A percentile compares a stretch with the other conserved stretches of the same genome.
phyloP scores from a whole-genome alignment of 352 stramenopile species.

The Pythium aphanidermatum region DNA sequence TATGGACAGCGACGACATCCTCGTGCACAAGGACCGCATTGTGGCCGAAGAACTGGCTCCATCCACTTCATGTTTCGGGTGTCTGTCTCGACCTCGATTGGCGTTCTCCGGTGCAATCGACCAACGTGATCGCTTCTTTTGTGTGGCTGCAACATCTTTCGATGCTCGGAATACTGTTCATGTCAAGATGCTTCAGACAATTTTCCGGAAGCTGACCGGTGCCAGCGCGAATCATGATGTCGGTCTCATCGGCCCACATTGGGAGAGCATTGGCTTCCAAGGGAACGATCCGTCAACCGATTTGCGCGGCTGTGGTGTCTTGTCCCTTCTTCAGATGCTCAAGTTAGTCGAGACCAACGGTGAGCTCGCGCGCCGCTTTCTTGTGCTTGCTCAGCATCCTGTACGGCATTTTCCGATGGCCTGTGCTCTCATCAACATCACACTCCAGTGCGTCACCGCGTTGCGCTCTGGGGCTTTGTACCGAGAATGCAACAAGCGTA shows the following conservation, averaged over 20 bases:
- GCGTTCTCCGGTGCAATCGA: conserved; percentile 45
- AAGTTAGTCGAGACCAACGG: conserved; percentile 62
- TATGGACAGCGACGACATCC: conserved; percentile 15
- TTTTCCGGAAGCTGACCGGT: conserved; percentile 45
- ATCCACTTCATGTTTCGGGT: conserved; percentile 48
- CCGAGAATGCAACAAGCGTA: conserved; percentile 42
- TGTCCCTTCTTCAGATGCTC: conserved; percentile 84
- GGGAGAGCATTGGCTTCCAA: conserved; percentile 88
- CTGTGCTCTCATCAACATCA: conserved; percentile 74
- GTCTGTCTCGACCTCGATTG: conserved; percentile 47
- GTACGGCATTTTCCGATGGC: conserved; percentile 67
- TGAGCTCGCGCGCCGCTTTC: conserved; percentile 42
- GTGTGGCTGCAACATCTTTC: conserved; percentile 48
- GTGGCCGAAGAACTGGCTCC: conserved; percentile 36
- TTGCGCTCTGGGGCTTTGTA: conserved; percentile 59
- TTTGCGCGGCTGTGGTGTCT: conserved; percentile 75
- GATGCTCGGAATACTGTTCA: conserved; percentile 41
- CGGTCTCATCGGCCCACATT: conserved; percentile 60
- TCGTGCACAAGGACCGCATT: conserved; percentile 34
- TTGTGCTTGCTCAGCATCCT: conserved; percentile 43
- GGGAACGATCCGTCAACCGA: conserved; percentile 84
- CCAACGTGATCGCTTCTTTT: conserved; percentile 73
- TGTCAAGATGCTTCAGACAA: conserved; percentile 51
- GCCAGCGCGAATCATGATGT: conserved; percentile 22
- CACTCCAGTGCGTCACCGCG: conserved; percentile 51